A percentile compares a stretch with the other conserved stretches of the same genome.
Evolutionary conservation across 306 rosid genomes (phyloP).

Genomic region (Castanea sativa): DNA sequence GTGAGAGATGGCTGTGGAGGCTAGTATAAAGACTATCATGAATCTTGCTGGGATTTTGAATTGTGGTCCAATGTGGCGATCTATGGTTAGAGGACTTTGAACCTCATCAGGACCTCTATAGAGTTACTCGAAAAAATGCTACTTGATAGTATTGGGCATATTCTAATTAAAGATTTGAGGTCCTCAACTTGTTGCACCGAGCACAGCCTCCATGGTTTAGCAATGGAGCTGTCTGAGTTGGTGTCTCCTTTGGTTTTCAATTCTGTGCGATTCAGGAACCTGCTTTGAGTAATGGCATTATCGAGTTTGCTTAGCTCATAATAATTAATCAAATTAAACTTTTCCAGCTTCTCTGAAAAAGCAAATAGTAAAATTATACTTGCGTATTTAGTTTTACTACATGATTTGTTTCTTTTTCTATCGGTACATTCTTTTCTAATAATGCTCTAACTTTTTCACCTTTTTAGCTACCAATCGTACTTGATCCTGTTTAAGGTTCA

Average conservation of each 20-base stretch:
- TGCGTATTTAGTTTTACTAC: too few species aligned
- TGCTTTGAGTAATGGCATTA: constrained; percentile 1
- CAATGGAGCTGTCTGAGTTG: constrained; percentile 30
- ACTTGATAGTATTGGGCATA: constrained; percentile 46
- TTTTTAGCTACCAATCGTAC: too few species aligned
- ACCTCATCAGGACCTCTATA: constrained; percentile 36
- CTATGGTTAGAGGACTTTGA: constrained; percentile 46
- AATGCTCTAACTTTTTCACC: too few species aligned
- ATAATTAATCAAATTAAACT: too few species aligned
- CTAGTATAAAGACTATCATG: constrained; percentile 20
- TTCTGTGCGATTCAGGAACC: constrained; percentile 52
- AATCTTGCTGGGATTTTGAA: constrained; percentile 51
- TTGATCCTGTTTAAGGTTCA: too few species aligned
- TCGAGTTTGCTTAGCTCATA: too few species aligned
- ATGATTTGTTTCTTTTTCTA: too few species aligned
- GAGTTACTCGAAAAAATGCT: constrained; percentile 46
- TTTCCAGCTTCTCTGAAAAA: too few species aligned
- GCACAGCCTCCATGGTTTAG: constrained; percentile 57
- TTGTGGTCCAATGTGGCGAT: constrained; percentile 49
- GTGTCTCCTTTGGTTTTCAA: constrained; percentile 44
- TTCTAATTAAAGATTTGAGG: constrained; percentile 39
- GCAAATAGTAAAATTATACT: too few species aligned
- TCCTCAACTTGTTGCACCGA: constrained; percentile 59
- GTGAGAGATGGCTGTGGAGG: constrained; percentile 41
- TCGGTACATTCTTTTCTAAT: too few species aligned